Evolutionary conservation across 2,329 filamentous ascomycete species (phyloP), one percentile per base, ranked within the genome.

Genomic region (Teratosphaeria pseudoeucalypti): DNA sequence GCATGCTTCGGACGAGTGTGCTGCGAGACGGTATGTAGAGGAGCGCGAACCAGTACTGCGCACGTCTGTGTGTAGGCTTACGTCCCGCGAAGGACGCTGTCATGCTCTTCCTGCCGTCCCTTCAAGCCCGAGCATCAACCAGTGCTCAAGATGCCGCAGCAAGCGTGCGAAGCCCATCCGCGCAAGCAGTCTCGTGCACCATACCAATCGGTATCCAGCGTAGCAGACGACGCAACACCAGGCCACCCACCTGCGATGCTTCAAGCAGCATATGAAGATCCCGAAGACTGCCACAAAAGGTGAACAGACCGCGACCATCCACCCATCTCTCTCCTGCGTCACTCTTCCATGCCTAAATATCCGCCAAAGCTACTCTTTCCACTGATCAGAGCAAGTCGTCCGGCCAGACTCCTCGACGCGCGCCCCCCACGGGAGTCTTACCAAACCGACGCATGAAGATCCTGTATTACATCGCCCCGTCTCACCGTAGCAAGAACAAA

Each of bases 401-500:
- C 84, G 83, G 82, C 87, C 87, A 86, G 86, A 76, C 74, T 75
- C 81, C 65, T 85, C 83, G 87, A 90, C 86, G 87, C 89, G 88
- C 81, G 86, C 83, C 82, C 84, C 85, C 74, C 77, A 76, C 81
- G 82, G 87, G 82, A 82, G 77, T 88, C 87, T 90, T 87, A 87
- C 82, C 86, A 77, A 81, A 78, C 71, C 82, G 84, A 87, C 89
- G 87, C 90, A 90, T 84, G 86, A 79, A 78, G 77, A 77, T 75
- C 73, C 77, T 80, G 77, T 63, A 63, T 68, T 69, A 67, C 59
- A 55, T 49, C 16, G 43, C 43, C 43, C 4, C 16, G 43, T 49
- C 43, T 23, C 43, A 19, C 43, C 9, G 3, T 23, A 49, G 43
- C 43, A 49, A 49, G 60, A 56, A 56, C 53, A 54, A 58, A 57